Evolutionary conservation across 1,284 basidiomycete genomes (phyloP), one percentile per base, ranked within the genome.

Genomic region (Trametes versicolor): DNA sequence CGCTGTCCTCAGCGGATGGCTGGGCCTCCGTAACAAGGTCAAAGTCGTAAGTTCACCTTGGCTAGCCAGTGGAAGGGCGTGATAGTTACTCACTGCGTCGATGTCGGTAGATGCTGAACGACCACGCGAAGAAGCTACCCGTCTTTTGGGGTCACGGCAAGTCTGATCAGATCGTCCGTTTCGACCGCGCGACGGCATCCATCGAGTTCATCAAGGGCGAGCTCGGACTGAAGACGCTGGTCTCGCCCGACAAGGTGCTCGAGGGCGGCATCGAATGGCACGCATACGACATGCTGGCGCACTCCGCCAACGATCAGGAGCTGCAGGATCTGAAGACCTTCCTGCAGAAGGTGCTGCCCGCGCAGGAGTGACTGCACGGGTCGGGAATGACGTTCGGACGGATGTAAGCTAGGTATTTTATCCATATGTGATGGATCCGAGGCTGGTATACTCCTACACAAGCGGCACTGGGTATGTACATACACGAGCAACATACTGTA

Each of bases 91-190:
- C 64, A 54, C 65, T 60, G 52, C 66, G 25, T 2, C 29, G 15
- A 8, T 15, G 8, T 21, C 8, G 36, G 36, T 66, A 92, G 90
- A 86, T 91, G 83, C 75, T 80, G 37, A 83, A 85, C 8, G 78
- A 83, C 15, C 81, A 88, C 69, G 85, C 86, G 23, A 80, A 82
- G 61, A 82, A 85, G 15, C 81, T 87, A n/a, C 91, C 94, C 1
- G 83, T 96, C 41, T 97, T 97, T 80, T 94, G 93, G 89, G 96
- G 93, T 7, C 94, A 96, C 69, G 96, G 96, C 9, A 86, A 81
- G n/a, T 79, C 78, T 36, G 96, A 98, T 76, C 87, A 86, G 10
- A 82, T 97, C 15, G 90, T 97, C 60, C 83, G 82, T 60, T 84
- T 82, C 68, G 68, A 77, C 29, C 72, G 83, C 52, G 84, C 85